Percentiles rank a stretch among this genome's conserved stretches.
Evolutionary conservation across 495 filamentous ascomycete genomes (phyloP).

Genomic region (Aspergillus nidulans): DNA sequence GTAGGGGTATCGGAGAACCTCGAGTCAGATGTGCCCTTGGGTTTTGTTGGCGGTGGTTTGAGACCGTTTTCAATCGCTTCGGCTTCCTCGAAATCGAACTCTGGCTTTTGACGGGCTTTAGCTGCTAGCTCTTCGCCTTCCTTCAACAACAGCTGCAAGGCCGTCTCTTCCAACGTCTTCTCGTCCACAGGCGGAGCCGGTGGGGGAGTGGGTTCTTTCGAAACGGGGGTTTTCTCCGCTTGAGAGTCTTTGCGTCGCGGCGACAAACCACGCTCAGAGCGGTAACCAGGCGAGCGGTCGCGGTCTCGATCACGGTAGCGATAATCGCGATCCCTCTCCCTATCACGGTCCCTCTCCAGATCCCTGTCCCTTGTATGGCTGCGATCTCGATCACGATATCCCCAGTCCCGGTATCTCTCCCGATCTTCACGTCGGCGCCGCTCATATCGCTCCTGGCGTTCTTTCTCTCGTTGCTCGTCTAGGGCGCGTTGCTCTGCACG

Average conservation of each 20-base stretch:
- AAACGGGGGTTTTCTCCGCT: slow-evolving; percentile 36
- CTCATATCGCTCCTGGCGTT: slow-evolving; percentile 51
- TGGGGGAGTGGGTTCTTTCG: slow-evolving; percentile 37
- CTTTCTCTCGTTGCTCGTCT: slow-evolving; percentile 51
- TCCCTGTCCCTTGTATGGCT: slow-evolving; percentile 28
- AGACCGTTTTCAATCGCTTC: slow-evolving; percentile 46
- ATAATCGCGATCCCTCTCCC: slow-evolving; percentile 35
- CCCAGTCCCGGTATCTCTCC: slow-evolving; percentile 33
- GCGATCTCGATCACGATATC: slow-evolving; percentile 30
- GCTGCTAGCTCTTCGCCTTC: slow-evolving; percentile 59
- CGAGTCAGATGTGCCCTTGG: slow-evolving; percentile 27
- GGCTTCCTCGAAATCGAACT: slow-evolving; percentile 53
- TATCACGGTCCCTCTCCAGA: slow-evolving; percentile 38
- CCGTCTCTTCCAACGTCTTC: slow-evolving; percentile 54
- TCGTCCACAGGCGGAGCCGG: slow-evolving; percentile 41
- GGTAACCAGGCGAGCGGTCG: slow-evolving; percentile 34
- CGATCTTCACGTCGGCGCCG: slow-evolving; percentile 44
- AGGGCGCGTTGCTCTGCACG: slow-evolving; percentile 47
- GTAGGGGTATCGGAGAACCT: slow-evolving; percentile 28
- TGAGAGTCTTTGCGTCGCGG: slow-evolving; percentile 35
- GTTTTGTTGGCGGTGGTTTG: slow-evolving; percentile 27
- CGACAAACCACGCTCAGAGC: slow-evolving; percentile 34
- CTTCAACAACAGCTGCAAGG: slow-evolving; percentile 50
- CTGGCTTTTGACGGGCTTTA: slow-evolving; percentile 53
- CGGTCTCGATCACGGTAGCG: slow-evolving; percentile 39